Percentiles rank a stretch among this genome's conserved stretches.
Conservation (phyloP, 2,329 filamentous ascomycete genomes). For the Microsporum canis region DNA sequence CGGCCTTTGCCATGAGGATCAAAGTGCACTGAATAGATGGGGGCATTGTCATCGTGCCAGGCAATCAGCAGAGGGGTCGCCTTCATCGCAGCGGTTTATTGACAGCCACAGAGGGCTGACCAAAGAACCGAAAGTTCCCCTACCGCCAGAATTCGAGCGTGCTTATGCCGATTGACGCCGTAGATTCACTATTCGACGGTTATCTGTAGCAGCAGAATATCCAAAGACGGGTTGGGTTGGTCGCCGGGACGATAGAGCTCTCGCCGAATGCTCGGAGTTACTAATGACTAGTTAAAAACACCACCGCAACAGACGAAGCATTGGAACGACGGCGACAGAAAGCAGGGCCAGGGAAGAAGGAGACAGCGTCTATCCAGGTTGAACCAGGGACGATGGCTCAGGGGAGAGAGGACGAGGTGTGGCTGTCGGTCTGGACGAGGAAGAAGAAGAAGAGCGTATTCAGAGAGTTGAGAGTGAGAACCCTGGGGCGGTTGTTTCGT, state of each 20-base stretch:
- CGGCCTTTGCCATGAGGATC: constrained; percentile 84
- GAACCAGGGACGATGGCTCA: not conserved
- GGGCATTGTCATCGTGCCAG: constrained; percentile 96
- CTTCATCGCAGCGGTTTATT: constrained; percentile 56
- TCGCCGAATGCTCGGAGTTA: not conserved
- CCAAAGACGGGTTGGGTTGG: not conserved
- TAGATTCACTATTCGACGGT: not conserved
- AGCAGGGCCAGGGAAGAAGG: not conserved
- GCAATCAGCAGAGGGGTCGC: constrained; percentile 91
- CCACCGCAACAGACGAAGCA: not conserved
- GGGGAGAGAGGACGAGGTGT: not conserved
- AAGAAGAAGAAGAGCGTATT: no score
- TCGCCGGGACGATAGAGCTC: not conserved
- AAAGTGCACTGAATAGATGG: constrained; percentile 95
- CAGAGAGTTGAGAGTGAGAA: no score
- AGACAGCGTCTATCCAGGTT: not conserved
- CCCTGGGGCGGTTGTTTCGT: no score
- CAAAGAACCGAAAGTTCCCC: not conserved
- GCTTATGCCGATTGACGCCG: not conserved
- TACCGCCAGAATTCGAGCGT: not conserved
- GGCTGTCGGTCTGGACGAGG: no score
- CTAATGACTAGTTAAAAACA: not conserved
- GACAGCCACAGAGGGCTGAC: constrained; percentile 4
- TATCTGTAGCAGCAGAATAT: not conserved
- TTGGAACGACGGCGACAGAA: not conserved